phyloP scores from a whole-genome alignment of 345 rosid genomes.

The Zanthoxylum bungeanum region DNA sequence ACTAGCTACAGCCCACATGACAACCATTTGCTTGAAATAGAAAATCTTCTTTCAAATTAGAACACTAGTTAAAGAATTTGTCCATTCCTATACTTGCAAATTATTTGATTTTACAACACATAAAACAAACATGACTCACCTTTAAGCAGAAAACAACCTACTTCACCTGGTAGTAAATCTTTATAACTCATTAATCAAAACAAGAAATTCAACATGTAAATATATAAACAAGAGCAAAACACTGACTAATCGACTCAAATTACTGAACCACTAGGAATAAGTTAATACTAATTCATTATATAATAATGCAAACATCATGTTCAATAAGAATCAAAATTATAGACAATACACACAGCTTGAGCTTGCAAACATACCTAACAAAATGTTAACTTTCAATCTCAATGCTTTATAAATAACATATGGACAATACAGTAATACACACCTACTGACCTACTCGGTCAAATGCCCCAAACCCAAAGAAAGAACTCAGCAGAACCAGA shows the following conservation, averaged over 20 bases:
- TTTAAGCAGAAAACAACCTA: not conserved
- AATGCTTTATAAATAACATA: too few species aligned
- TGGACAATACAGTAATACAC: too few species aligned
- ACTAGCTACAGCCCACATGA: not conserved
- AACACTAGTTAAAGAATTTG: not conserved
- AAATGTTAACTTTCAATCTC: too few species aligned
- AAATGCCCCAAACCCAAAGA: too few species aligned
- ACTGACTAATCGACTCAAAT: not conserved
- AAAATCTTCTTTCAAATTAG: not conserved
- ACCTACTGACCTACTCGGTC: too few species aligned
- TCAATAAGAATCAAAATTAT: not conserved
- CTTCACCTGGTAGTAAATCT: not conserved
- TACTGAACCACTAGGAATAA: not conserved
- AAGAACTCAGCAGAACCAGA: too few species aligned
- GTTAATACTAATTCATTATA: not conserved
- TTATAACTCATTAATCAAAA: not conserved
- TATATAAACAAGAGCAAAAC: not conserved
- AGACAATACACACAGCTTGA: too few species aligned
- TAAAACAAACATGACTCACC: not conserved
- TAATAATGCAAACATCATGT: not conserved
- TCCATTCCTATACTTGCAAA: not conserved
- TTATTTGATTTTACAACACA: not conserved
- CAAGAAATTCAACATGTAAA: not conserved
- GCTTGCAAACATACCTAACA: too few species aligned
- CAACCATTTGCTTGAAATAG: not conserved